Evolutionary conservation across 768 basidiomycete species (phyloP), one percentile per base, ranked within the genome.

Genomic region (Pholiota conissans): DNA sequence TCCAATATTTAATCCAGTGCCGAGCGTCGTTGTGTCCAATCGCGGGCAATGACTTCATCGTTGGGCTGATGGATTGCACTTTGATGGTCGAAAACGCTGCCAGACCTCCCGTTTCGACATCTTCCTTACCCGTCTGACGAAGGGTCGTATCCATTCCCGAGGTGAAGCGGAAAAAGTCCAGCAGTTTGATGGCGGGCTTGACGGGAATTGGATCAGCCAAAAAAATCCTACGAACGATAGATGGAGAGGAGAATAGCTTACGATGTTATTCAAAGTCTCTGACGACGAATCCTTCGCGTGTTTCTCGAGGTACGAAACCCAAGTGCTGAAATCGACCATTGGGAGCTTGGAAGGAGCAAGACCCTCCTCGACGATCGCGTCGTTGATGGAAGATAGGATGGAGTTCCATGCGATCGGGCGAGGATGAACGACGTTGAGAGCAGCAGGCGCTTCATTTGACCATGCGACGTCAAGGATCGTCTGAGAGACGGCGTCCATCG

Each of bases 1-100:
- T 69, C 77, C 77, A 78, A 54, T 79, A 79, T 9, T 65, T 66
- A 2, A 79, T 65, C 75, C 76, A 80, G n/a, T 53, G 54, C 2
- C 32, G 49, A 11, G 56, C 75, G 45, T 76, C 70, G 0, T 49
- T 55, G 1, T 57, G 55, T 8, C 60, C 67, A 5, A 78, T 55
- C 4, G 66, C 59, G 24, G 61, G 58, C 2, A 76, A 58, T 1
- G 47, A 49, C 20, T 60, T 65, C 64, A 81, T 71, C 8, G 73
- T 74, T 52, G 59, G 45, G 58, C 79, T 78, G 49, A 72, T 55
- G 1, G 35, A 52, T 40, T 65, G 69, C 0, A 71, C 66, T 30
- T 72, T 70, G 2, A 59, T 61, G 0, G 69, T 74, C 1, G 63
- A 48, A 40, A 77, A 71, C 1, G 35, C 61, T 3, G 72, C 49